Percentiles rank a stretch among this genome's conserved stretches.
phyloP scores from a whole-genome alignment of 1,284 basidiomycete genomes.

The Testicularia cyperi region DNA sequence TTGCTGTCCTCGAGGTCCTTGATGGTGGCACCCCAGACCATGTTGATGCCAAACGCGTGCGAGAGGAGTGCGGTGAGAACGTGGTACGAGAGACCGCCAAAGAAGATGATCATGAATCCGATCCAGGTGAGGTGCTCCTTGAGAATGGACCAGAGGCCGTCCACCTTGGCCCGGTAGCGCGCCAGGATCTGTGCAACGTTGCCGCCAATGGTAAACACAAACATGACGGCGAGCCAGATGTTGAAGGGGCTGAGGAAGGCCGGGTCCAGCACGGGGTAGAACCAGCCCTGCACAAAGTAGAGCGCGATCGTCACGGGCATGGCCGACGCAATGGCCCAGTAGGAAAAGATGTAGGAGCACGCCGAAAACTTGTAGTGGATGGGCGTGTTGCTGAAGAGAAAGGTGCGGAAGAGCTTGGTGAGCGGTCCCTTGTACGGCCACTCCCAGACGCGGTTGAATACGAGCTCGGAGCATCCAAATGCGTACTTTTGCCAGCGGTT shows the following conservation, averaged over 20 bases:
- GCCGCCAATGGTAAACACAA: conserved; percentile 74
- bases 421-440: conserved; percentile 77
- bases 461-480: conserved; percentile 67
- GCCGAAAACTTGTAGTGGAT: conserved; percentile 75
- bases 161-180: conserved; percentile 73
- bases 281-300: conserved; percentile 72
- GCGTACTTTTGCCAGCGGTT: conserved; percentile 86
- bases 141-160: conserved; percentile 65
- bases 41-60: conserved; percentile 79
- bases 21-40: conserved; percentile 67
- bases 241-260: conserved; percentile 66
- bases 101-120: conserved; percentile 64
- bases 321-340: conserved; percentile 76
- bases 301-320: conserved; percentile 70
- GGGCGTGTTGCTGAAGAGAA: conserved; percentile 66
- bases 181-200: conserved; percentile 72
- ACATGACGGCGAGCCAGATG: conserved; percentile 73
- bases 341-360: conserved; percentile 71
- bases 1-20: conserved; percentile 62
- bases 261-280: conserved; percentile 70
- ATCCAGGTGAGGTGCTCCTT: conserved; percentile 74
- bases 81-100: conserved; percentile 36
- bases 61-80: conserved; percentile 74
- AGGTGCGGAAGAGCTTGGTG: conserved; percentile 73
- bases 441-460: conserved; percentile 62